A percentile compares a stretch with the other conserved stretches of the same genome.
These are phyloP conservation scores for Kazachstania kunashirensis DNA, from an alignment of 805 yeast species.

Conservation along the genomic window DNA sequence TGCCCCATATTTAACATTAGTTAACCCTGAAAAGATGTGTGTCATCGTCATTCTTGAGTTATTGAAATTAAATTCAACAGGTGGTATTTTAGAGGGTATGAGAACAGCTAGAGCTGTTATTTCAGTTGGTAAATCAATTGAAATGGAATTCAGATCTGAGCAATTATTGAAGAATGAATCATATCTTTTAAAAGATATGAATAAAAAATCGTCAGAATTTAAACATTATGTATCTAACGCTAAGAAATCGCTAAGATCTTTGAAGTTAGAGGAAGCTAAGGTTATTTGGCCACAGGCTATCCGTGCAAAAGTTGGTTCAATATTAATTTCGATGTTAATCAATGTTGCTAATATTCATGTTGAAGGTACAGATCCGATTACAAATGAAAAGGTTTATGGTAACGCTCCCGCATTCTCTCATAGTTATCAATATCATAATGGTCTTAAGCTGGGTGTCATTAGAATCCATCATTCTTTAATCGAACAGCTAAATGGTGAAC, in stretches of 20 bases:
- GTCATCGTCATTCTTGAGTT: constrained; percentile 79
- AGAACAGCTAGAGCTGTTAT: constrained; percentile 74
- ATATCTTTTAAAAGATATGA: constrained; percentile 43
- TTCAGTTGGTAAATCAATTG: constrained; percentile 75
- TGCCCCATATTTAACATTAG: constrained; percentile 68
- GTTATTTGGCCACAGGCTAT: constrained; percentile 47
- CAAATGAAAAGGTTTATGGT: constrained; percentile 57
- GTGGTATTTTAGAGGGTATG: constrained; percentile 73
- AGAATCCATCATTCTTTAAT: constrained; percentile 64
- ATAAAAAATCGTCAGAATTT: constrained; percentile 38
- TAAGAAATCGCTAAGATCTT: constrained; percentile 30
- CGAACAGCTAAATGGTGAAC: constrained; percentile 55
- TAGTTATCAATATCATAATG: constrained; percentile 70
- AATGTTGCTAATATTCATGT: constrained; percentile 79
- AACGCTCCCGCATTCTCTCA: constrained; percentile 87
- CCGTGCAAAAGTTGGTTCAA: constrained; percentile 71
- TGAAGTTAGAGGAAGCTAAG: constrained; percentile 30
- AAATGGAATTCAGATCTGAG: constrained; percentile 72
- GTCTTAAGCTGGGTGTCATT: constrained; percentile 73
- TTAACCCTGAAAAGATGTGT: constrained; percentile 71
- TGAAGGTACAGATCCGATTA: constrained; percentile 68
- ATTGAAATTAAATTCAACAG: constrained; percentile 61
- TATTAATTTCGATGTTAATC: constrained; percentile 61
- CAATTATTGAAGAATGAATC: constrained; percentile 48
- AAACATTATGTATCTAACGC: constrained; percentile 34